These are phyloP conservation scores for Zymoseptoria brevis DNA, from an alignment of 2,329 filamentous ascomycete genomes.

Conservation along the genomic window DNA sequence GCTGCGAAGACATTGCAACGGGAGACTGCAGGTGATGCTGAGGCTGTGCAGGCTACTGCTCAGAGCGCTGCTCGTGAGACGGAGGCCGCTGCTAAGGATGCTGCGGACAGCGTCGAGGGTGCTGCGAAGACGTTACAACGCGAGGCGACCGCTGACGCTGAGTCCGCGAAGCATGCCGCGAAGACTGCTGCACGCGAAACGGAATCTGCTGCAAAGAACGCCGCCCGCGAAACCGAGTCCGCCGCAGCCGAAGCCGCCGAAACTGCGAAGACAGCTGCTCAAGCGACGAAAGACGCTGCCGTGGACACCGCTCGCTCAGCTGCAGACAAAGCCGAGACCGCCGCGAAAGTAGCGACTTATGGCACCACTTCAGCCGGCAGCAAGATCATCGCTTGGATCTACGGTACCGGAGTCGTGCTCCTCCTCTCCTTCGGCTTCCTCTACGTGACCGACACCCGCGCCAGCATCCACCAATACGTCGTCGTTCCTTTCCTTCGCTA, in stretches of 20 bases:
- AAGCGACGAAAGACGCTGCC: background rate
- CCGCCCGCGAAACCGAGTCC: constrained; percentile 3
- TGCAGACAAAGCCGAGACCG: background rate
- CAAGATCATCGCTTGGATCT: constrained; percentile 43
- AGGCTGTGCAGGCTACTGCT: background rate
- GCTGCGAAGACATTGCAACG: background rate
- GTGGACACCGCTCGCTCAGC: background rate
- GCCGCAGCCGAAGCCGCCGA: constrained; percentile 5
- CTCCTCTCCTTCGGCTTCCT: constrained; percentile 40
- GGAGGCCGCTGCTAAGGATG: background rate
- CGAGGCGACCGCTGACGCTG: background rate
- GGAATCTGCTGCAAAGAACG: background rate
- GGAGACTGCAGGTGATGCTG: background rate
- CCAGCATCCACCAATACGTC: constrained; percentile 46
- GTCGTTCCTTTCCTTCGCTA: constrained; percentile 55
- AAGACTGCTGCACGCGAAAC: background rate
- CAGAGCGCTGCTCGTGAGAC: background rate
- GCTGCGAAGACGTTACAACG: background rate
- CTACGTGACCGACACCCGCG: constrained; percentile 48
- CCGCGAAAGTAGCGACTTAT: background rate
- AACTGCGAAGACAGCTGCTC: background rate
- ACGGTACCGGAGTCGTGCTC: constrained; percentile 48
- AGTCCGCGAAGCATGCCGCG: background rate
- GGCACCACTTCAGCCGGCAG: constrained; percentile 31
- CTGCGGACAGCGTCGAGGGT: background rate